These are phyloP conservation scores for Anacardium occidentale DNA, from an alignment of 345 rosid species.

Conservation along the genomic window DNA sequence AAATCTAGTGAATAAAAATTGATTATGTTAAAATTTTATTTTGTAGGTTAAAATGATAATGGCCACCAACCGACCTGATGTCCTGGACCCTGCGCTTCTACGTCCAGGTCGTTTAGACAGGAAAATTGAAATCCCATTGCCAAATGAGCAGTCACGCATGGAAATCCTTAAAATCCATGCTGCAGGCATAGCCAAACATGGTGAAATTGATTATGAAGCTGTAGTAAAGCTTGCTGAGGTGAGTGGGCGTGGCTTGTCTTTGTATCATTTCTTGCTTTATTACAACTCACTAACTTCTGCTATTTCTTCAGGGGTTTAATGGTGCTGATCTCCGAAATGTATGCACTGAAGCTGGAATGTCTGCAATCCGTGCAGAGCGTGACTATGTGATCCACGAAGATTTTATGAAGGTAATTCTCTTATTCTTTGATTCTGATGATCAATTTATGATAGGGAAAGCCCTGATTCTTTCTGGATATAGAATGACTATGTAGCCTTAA, in stretches of 20 bases:
- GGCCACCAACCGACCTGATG: slow-evolving; percentile 99
- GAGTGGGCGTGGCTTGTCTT: slow-evolving; percentile 17
- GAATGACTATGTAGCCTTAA: too few species aligned
- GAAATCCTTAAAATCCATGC: slow-evolving; percentile 97
- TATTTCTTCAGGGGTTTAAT: slow-evolving; percentile 70
- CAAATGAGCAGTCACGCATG: slow-evolving; percentile 95
- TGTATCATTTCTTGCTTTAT: not conserved
- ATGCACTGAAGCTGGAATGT: slow-evolving; percentile 99
- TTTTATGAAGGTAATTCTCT: slow-evolving; percentile 81
- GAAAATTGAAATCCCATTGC: slow-evolving; percentile 94
- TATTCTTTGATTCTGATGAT: not conserved
- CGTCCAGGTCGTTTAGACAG: slow-evolving; percentile 92
- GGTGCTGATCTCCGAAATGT: slow-evolving; percentile 97
- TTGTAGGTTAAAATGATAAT: slow-evolving; percentile 94
- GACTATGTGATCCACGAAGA: slow-evolving; percentile 98
- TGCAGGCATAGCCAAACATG: slow-evolving; percentile 91
- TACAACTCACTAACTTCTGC: slow-evolving; percentile 1
- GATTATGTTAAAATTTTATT: slow-evolving; percentile 1
- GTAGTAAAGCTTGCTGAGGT: slow-evolving; percentile 98
- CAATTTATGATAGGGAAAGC: not conserved
- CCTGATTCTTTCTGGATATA: too few species aligned
- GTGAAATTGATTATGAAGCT: slow-evolving; percentile 95
- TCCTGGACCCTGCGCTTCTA: slow-evolving; percentile 94
- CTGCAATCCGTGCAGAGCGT: slow-evolving; percentile 91
- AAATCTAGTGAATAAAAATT: not conserved